phyloP scores from a whole-genome alignment of 2,329 filamentous ascomycete genomes.

The Sporothrix mexicana region DNA sequence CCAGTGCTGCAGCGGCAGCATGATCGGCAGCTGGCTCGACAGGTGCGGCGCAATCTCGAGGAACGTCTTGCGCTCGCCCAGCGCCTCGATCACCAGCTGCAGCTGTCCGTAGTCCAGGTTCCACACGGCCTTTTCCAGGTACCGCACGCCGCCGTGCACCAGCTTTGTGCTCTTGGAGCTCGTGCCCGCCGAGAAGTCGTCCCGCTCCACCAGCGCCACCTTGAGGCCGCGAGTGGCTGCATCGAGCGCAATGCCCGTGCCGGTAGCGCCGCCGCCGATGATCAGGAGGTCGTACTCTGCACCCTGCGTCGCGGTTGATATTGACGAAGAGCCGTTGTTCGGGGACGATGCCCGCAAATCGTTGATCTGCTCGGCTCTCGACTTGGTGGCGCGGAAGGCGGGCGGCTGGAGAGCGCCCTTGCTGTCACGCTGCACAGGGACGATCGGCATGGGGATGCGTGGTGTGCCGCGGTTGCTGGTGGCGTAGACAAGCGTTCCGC shows the following conservation, averaged over 20 bases:
- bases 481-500: constrained; percentile 24
- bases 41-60: constrained; percentile 83
- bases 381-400: constrained; percentile 28
- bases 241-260: constrained; percentile 80
- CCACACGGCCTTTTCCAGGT: constrained; percentile 85
- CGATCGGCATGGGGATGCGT: constrained; percentile 23
- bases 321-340: constrained; percentile 35
- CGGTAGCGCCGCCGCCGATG: constrained; percentile 80
- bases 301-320: constrained; percentile 37
- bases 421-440: constrained; percentile 32
- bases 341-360: constrained; percentile 19
- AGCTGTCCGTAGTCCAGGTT: constrained; percentile 86
- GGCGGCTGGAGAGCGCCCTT: constrained; percentile 31
- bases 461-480: neutral
- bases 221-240: constrained; percentile 78
- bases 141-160: constrained; percentile 83
- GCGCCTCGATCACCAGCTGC: constrained; percentile 77
- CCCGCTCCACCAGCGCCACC: constrained; percentile 80
- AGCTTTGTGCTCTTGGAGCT: constrained; percentile 89
- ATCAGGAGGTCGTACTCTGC: constrained; percentile 76
- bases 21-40: constrained; percentile 79
- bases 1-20: constrained; percentile 82
- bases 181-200: constrained; percentile 82
- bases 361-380: constrained; percentile 33
- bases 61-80: constrained; percentile 83